Evolutionary conservation across 1,284 basidiomycete genomes (phyloP).

Genomic region (Heterobasidion annosum): DNA sequence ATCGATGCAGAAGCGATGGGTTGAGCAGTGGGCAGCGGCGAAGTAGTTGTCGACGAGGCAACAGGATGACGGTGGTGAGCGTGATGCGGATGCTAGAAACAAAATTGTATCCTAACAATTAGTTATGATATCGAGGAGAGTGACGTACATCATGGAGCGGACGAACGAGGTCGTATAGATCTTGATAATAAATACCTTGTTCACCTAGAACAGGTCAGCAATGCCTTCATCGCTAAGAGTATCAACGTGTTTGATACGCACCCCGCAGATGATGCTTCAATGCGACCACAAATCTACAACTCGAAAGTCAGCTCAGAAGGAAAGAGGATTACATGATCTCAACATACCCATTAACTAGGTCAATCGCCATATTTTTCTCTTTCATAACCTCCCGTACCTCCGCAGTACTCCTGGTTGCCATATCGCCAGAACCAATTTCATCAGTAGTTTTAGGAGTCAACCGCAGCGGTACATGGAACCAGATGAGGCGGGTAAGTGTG

Average conservation of each 20-base stretch:
- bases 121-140: too few relatives aligned
- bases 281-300: conserved; percentile 40
- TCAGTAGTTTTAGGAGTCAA: conserved; percentile 27
- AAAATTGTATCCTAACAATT: too few relatives aligned
- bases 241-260: conserved; percentile 7
- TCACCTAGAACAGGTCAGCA: conserved; percentile 17
- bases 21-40: too few relatives aligned
- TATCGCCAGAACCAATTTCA: conserved; percentile 19
- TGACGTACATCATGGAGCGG: conserved; percentile 25
- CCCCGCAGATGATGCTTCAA: conserved; percentile 61
- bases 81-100: conserved; percentile 8
- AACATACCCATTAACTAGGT: conserved; percentile 44
- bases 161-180: conserved; percentile 42
- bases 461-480: conserved; percentile 53
- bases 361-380: conserved; percentile 52
- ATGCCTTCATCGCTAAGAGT: too few relatives aligned
- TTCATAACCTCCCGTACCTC: conserved; percentile 43
- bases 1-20: too few relatives aligned
- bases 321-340: too few relatives aligned
- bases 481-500: conserved; percentile 43
- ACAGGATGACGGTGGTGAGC: conserved; percentile 1
- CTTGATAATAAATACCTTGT: conserved; percentile 50
- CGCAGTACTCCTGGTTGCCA: conserved; percentile 8
- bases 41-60: background rate
- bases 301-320: too few relatives aligned